Percentiles rank a stretch among this genome's conserved stretches.
phyloP scores from a whole-genome alignment of 805 yeast species.

The Ogataea salicorniae region DNA sequence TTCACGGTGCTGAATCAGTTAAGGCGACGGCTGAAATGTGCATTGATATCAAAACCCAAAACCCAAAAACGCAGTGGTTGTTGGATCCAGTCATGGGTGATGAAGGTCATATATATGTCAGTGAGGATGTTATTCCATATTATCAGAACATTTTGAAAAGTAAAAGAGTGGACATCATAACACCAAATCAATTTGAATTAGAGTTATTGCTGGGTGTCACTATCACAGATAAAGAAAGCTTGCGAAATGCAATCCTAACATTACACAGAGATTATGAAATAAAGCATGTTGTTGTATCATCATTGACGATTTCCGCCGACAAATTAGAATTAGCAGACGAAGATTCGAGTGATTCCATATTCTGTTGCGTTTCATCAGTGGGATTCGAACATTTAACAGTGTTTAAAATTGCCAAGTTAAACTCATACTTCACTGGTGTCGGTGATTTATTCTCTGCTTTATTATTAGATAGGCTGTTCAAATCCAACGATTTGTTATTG shows the following conservation, averaged over 20 bases:
- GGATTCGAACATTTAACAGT: slow-evolving; percentile 18
- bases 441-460: slow-evolving; percentile 89
- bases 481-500: slow-evolving; percentile 19
- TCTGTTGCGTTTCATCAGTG: slow-evolving; percentile 41
- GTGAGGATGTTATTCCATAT: slow-evolving; percentile 51
- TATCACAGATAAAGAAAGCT: slow-evolving; percentile 34
- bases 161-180: slow-evolving; percentile 60
- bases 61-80: slow-evolving; percentile 43
- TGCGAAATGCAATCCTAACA: slow-evolving; percentile 41
- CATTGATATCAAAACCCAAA: slow-evolving; percentile 29
- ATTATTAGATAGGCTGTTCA: slow-evolving; percentile 55
- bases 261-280: slow-evolving; percentile 48
- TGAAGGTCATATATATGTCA: slow-evolving; percentile 65
- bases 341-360: slow-evolving; percentile 23
- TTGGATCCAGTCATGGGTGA: slow-evolving; percentile 83
- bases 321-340: slow-evolving; percentile 13
- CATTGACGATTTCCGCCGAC: slow-evolving; percentile 32
- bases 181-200: slow-evolving; percentile 89
- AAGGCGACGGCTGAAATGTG: slow-evolving; percentile 36
- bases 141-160: slow-evolving; percentile 41
- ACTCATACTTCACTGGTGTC: slow-evolving; percentile 89
- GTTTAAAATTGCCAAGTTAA: slow-evolving; percentile 55
- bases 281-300: slow-evolving; percentile 62
- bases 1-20: slow-evolving; percentile 52
- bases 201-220: slow-evolving; percentile 50